Evolutionary conservation across 1,139 yeast species (phyloP), one percentile per base, ranked within the genome.

Genomic region (Debaryomycetaceae sp.): DNA sequence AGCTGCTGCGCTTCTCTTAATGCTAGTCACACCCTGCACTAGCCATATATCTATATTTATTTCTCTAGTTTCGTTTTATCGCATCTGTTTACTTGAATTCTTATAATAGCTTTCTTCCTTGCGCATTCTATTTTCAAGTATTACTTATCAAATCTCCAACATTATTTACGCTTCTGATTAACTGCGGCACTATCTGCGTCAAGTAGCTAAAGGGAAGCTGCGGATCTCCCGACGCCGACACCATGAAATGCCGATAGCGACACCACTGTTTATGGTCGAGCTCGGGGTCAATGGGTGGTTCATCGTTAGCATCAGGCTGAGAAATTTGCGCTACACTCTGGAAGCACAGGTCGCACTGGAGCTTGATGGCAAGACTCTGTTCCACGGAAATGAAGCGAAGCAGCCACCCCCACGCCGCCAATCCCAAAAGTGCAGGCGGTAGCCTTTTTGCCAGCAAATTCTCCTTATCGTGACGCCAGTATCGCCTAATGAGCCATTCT

Each of bases 231-330:
- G 18, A 8, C 5, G 30, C 35, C 12, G 32, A 43, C 4, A 36
- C 44, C 35, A 49, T 38, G 19, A 34, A 29, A 27, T 35, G 37
- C 6, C 36, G 30, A 19, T 39, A 40, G 27, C 53, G 39, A 39
- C 70, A 63, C 68, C 68, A 63, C 1, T 34, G 34, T 29, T 60
- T 58, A 37, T 63, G 69, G 16, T 57, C 58, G 1, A 31, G 29
- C 4, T 35, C 30, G 1, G 57, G 45, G 32, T 58, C 51, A 13
- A 27, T 7, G 6, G 5, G n/a, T 14, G 8, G 24, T 8, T 7
- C 8, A 13, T 22, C 8, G 8, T 16, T 12, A 11, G 27, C 13
- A 14, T 22, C 19, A 18, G 12, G 26, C 22, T 15, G 24, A 15
- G 16, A 15, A 16, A 20, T 18, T 23, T 61, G 35, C 31, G 58